Evolutionary conservation across 805 yeast genomes (phyloP).

Genomic region (Saturnispora ahearnii): DNA sequence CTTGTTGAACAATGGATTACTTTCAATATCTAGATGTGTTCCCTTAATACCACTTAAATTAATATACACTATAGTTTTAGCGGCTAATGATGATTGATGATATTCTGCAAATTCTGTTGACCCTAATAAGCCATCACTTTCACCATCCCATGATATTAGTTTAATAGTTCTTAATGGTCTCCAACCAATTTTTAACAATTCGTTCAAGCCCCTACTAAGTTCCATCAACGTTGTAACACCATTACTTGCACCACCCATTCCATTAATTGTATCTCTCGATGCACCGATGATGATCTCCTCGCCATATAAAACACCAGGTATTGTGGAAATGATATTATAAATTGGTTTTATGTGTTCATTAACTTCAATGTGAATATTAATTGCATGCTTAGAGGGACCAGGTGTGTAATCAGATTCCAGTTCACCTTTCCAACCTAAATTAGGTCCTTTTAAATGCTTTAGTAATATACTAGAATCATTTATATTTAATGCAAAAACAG

Average conservation of each 20-base stretch:
- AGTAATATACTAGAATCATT: constrained; percentile 36
- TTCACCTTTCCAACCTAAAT: constrained; percentile 33
- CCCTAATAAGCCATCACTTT: constrained; percentile 43
- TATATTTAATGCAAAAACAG: constrained; percentile 43
- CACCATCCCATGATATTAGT: constrained; percentile 36
- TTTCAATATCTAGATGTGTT: constrained; percentile 33
- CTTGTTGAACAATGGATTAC: constrained; percentile 49
- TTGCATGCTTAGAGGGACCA: constrained; percentile 36
- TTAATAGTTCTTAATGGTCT: constrained; percentile 34
- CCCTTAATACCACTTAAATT: constrained; percentile 52
- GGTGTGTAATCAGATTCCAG: constrained; percentile 35
- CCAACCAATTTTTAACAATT: constrained; percentile 37
- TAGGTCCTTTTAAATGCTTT: constrained; percentile 30
- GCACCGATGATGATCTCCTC: constrained; percentile 49
- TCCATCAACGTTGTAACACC: constrained; percentile 45
- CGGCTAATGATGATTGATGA: constrained; percentile 31
- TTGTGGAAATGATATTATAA: constrained; percentile 41
- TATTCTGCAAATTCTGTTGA: constrained; percentile 50
- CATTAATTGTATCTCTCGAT: constrained; percentile 45
- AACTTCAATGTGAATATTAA: constrained; percentile 36
- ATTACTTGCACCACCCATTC: constrained; percentile 43
- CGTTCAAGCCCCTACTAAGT: constrained; percentile 41
- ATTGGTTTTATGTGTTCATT: constrained; percentile 35
- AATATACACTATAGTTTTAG: constrained; percentile 40
- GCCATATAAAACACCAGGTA: constrained; percentile 45